Base-by-base conservation (phyloP, 73 alveolate genomes). In the Symbiodinium pilosum region DNA sequence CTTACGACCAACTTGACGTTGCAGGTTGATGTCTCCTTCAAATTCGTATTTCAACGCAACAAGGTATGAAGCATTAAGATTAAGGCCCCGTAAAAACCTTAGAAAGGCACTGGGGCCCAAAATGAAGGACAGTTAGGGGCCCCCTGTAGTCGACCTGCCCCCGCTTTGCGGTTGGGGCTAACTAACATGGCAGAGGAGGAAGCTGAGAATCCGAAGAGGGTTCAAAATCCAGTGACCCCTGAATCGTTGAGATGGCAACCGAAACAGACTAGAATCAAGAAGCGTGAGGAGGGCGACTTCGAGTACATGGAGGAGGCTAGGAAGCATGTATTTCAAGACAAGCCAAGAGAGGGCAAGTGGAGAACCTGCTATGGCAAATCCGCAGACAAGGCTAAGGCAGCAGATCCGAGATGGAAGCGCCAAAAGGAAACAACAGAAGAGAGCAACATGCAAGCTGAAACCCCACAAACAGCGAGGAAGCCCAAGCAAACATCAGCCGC, bases 401-500 rank as follows among this genome's bases (percentile, higher is more conserved):
- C 47, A 44, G 93, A 84, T 21, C 77, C 73, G 11, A 24, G 93
- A 26, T 84, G 93, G 93, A 84, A 84, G 16, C 41, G 12, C n/a
- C 93, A 42, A 7, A 26, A 30, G 9, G 81, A 59, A 43, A 2
- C 47, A 0, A 47, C 21, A 28, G 77, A 86, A 81, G 56, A 47
- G 44, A 86, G 47, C 21, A 26, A 41, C 7, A 85, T 28, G 93
- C 93, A 85, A 1, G 93, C 93, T 8, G 43, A 20, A 26, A 85
- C 93, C 6, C 93, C 93, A 11, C 77, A 43, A 16, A 85, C 83
- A 44, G 77, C 93, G 28, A 47, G 44, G 32, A 85, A 85, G 44
- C 44, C 47, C 18, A 32, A 59, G 14, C 32, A 59, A 26, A 24
- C 36, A 12, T 28, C 93, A 21, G 54, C 43, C 28, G 44, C 59